Evolutionary conservation across 495 filamentous ascomycete species (phyloP).

Genomic region (Entonaema liquescens): DNA sequence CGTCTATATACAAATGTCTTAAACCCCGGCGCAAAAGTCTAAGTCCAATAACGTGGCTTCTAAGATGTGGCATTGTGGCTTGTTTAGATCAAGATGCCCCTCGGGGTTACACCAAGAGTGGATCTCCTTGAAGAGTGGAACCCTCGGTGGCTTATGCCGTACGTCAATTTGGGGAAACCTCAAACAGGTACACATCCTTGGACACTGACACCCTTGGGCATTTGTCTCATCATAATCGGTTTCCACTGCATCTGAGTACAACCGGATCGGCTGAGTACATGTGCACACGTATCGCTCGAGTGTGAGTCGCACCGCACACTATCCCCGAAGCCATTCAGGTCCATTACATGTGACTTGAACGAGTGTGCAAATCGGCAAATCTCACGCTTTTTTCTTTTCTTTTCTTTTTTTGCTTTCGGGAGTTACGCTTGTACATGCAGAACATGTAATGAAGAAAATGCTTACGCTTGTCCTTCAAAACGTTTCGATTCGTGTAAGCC

Average conservation of each 20-base stretch:
- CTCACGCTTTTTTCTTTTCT: slow-evolving; percentile 16
- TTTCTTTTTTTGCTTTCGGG: background rate
- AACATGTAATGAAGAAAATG: slow-evolving; percentile 9
- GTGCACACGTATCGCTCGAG: slow-evolving; percentile 47
- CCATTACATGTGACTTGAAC: slow-evolving; percentile 39
- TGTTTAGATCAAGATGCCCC: background rate
- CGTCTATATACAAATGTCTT: background rate
- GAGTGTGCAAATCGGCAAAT: slow-evolving; percentile 43
- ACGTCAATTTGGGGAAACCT: slow-evolving; percentile 38
- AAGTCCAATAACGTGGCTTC: background rate
- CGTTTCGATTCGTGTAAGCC: slow-evolving; percentile 37
- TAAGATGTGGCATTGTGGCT: slow-evolving; percentile 3
- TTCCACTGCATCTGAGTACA: slow-evolving; percentile 42
- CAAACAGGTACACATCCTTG: slow-evolving; percentile 34
- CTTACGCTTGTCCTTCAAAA: slow-evolving; percentile 27
- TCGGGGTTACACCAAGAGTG: slow-evolving; percentile 3
- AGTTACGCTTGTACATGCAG: background rate
- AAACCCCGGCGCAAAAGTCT: background rate
- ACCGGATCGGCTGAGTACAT: slow-evolving; percentile 45
- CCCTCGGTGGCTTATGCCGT: slow-evolving; percentile 22
- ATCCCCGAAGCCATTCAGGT: slow-evolving; percentile 38
- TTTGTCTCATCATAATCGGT: slow-evolving; percentile 44
- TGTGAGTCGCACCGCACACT: slow-evolving; percentile 38
- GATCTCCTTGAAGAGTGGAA: background rate
- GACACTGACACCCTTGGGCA: background rate